Evolutionary conservation across 176 grass and related monocot genomes (phyloP), one percentile per base, ranked within the genome.

Genomic region (Cocos nucifera): DNA sequence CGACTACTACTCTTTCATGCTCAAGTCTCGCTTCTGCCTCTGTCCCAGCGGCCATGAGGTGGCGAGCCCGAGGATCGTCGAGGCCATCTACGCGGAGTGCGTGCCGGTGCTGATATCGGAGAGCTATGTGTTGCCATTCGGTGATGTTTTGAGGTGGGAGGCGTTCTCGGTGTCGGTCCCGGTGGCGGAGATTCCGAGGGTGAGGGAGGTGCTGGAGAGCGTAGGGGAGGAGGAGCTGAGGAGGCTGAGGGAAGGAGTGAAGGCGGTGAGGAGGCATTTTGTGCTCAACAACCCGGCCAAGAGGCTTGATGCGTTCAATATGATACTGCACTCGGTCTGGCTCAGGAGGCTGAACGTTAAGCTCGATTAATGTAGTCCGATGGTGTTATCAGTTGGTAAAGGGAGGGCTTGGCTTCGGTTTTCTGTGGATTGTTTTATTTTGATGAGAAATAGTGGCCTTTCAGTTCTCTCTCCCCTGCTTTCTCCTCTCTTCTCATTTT

Each of bases 241-340:
- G 75, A 19, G 75, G 57, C 56, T 95, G 17, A 77, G 21, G 51
- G 72, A 56, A 0, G 82, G 85, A 0, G 66, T 86, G 53, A 70
- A 64, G 49, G 72, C 75, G 4, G 89, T 83, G 66, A 89, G 78
- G 79, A 61, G 21, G 1, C 89, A 95, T 61, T 89, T 95, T 63
- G n/a, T 62, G 62, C 60, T 85, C 19, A 59, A 66, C 22, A 73
- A 89, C 22, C 82, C 89, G 23, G 72, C 85, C 3, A 16, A 78
- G 65, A 79, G 75, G 69, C 52, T 95, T 2, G 89, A 95, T 50
- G 80, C 85, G 70, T 95, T 89, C 49, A 39, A 89, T 14, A 89
- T 95, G 89, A 94, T 94, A n/a, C 44, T 88, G 59, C 89, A 88
- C 19, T 94, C 89, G 3, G 75, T 94, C 3, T 85, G 89, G 84